Evolutionary conservation across 2,329 filamentous ascomycete species (phyloP).

Genomic region (Lasiodiplodia hormozganensis): DNA sequence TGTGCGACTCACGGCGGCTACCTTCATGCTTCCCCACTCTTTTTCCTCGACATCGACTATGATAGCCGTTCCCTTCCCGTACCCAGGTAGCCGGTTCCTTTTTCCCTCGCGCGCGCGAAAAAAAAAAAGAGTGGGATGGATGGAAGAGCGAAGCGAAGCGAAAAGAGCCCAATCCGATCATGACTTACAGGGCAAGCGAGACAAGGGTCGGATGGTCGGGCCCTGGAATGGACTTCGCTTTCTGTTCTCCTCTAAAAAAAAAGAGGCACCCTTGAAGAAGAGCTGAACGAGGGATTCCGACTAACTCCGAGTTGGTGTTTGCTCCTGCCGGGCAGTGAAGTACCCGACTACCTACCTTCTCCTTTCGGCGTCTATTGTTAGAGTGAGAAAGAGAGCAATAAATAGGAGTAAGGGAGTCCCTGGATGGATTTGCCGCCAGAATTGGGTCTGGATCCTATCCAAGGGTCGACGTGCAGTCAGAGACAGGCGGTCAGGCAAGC

Average conservation of each 20-base stretch:
- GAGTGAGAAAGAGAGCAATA: neutral
- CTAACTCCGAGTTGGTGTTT: neutral
- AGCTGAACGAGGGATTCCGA: neutral
- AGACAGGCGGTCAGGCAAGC: neutral
- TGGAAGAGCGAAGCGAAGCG: neutral
- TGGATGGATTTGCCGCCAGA: neutral
- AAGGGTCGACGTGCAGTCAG: neutral
- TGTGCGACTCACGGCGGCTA: neutral
- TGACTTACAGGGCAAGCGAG: neutral
- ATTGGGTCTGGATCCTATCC: neutral
- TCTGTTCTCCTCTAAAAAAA: neutral
- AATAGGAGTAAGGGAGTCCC: neutral
- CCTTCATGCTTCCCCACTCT: neutral
- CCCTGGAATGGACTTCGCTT: neutral
- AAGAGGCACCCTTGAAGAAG: neutral
- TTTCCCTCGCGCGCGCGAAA: neutral
- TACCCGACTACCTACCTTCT: neutral
- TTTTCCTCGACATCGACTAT: neutral
- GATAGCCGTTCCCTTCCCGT: neutral
- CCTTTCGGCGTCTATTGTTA: neutral
- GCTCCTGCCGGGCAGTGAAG: neutral
- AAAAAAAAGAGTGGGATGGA: no score
- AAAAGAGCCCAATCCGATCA: no score
- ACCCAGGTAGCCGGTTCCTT: neutral
- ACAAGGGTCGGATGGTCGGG: neutral